phyloP scores from a whole-genome alignment of 208 protist genomes.

The Leptomonas pyrrhocoris region DNA sequence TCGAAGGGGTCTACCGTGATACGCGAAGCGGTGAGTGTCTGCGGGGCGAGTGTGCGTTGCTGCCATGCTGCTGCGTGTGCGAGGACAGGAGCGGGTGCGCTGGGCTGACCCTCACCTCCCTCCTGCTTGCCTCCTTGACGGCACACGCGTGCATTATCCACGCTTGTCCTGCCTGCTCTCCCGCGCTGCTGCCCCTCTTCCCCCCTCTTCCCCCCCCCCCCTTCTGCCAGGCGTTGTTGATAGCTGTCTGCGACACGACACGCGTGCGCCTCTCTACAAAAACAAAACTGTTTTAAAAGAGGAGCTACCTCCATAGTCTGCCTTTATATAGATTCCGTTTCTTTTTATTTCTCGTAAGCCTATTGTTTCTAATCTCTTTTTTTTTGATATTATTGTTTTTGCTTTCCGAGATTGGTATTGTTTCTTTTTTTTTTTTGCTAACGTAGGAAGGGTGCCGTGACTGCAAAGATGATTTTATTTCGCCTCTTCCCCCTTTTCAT shows the following conservation, averaged over 20 bases:
- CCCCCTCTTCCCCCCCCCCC: neutral
- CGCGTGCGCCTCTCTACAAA: constrained; percentile 4
- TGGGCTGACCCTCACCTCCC: neutral
- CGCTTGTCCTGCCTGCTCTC: neutral
- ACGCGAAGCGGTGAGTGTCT: neutral
- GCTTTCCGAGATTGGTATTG: neutral
- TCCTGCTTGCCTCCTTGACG: constrained; percentile 1
- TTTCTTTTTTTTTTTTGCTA: constrained; percentile 21
- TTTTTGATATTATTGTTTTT: neutral
- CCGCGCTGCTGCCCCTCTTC: constrained; percentile 1
- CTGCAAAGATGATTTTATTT: no score
- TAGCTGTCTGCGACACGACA: neutral
- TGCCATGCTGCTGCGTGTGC: constrained; percentile 15
- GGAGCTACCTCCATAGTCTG: neutral
- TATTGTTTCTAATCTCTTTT: neutral
- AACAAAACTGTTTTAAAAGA: neutral
- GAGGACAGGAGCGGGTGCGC: neutral
- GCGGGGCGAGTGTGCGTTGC: constrained; percentile 9
- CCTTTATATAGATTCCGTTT: neutral
- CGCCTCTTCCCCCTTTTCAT: neutral
- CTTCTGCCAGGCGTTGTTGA: neutral
- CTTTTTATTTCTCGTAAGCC: neutral
- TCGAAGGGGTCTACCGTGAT: neutral
- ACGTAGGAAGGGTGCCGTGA: no score
- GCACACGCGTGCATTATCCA: constrained; percentile 12